phyloP scores from a whole-genome alignment of 1,139 yeast species.

The Magnusiomyces sp. region DNA sequence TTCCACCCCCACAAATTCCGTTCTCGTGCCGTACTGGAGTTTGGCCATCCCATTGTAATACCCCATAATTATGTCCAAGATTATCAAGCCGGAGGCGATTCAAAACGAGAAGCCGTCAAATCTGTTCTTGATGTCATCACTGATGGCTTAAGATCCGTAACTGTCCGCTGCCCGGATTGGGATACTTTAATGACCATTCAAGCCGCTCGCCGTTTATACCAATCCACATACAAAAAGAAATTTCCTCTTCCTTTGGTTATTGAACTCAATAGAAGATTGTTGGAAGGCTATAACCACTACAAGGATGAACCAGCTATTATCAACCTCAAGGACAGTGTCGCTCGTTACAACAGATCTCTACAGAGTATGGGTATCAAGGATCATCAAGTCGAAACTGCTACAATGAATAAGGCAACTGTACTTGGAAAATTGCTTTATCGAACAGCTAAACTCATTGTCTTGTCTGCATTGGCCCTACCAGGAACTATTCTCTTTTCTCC shows the following conservation, averaged over 20 bases:
- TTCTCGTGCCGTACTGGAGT: slow-evolving; percentile 89
- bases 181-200: slow-evolving; percentile 89
- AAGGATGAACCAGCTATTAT: slow-evolving; percentile 64
- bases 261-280: slow-evolving; percentile 81
- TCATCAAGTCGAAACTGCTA: slow-evolving; percentile 73
- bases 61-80: slow-evolving; percentile 52
- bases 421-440: slow-evolving; percentile 46
- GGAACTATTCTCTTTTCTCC: slow-evolving; percentile 83
- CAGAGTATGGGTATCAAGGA: slow-evolving; percentile 71
- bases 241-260: slow-evolving; percentile 70
- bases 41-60: slow-evolving; percentile 81
- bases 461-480: slow-evolving; percentile 64
- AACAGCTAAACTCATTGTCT: slow-evolving; percentile 43
- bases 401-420: slow-evolving; percentile 41
- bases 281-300: slow-evolving; percentile 67
- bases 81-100: slow-evolving; percentile 51
- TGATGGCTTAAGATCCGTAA: slow-evolving; percentile 74
- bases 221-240: slow-evolving; percentile 54
- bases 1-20: slow-evolving; percentile 93
- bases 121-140: slow-evolving; percentile 63
- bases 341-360: slow-evolving; percentile 59
- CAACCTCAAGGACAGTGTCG: slow-evolving; percentile 50
- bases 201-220: slow-evolving; percentile 84
- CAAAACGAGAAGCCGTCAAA: slow-evolving; percentile 59
- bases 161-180: slow-evolving; percentile 86